These are phyloP conservation scores for Amanita rubescens DNA, from an alignment of 768 basidiomycete genomes.

Conservation along the genomic window DNA sequence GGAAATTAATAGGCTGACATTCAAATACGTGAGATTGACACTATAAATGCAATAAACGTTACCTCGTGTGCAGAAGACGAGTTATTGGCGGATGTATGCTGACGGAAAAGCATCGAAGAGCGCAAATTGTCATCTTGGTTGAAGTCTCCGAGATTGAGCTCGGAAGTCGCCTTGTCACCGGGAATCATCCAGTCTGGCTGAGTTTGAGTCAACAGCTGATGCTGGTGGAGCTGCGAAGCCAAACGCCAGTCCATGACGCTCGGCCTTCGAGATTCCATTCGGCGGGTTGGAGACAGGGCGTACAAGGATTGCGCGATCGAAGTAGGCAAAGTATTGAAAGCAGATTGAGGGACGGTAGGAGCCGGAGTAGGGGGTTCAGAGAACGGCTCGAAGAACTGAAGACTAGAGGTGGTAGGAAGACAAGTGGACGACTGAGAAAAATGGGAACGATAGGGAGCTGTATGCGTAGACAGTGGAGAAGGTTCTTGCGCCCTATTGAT, in stretches of 20 bases:
- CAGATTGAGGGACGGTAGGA: constrained; percentile 16
- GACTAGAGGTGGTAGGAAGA: constrained; percentile 16
- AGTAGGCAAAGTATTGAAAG: constrained; percentile 5
- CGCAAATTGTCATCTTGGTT: constrained; percentile 22
- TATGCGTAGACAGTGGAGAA: constrained; percentile 8
- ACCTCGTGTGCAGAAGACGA: constrained; percentile 43
- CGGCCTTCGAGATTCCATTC: constrained; percentile 19
- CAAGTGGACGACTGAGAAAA: constrained; percentile 10
- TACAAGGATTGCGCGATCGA: constrained; percentile 17
- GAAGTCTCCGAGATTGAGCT: constrained; percentile 19
- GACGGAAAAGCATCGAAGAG: constrained; percentile 24
- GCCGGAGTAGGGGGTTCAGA: constrained; percentile 34
- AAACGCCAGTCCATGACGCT: constrained; percentile 31
- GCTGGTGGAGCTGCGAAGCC: constrained; percentile 24
- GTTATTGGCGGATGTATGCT: constrained; percentile 18
- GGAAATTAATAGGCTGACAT: constrained; percentile 78
- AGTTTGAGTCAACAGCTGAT: constrained; percentile 14
- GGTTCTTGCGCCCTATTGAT: constrained; percentile 4
- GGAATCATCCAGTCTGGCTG: constrained; percentile 38
- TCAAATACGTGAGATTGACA: constrained; percentile 15
- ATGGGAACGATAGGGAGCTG: constrained; percentile 6
- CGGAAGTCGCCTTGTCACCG: constrained; percentile 24
- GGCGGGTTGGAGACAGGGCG: constrained; percentile 20
- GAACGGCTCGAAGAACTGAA: constrained; percentile 49
- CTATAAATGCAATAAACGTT: constrained; percentile 18